Evolutionary conservation across 306 rosid species (phyloP).

Genomic region (Inga laurina): DNA sequence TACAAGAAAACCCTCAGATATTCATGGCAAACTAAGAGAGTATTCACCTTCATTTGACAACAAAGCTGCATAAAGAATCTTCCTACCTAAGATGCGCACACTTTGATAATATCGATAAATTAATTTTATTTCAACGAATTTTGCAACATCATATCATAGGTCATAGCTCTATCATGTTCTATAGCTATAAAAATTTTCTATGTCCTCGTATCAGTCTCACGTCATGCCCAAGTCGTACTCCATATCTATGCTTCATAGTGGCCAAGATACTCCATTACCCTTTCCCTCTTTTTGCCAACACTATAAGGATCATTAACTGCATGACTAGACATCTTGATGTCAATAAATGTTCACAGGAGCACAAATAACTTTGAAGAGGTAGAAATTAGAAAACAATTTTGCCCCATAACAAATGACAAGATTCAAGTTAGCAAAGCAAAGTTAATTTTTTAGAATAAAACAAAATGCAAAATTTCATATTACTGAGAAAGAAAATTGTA

Average conservation of each 20-base stretch:
- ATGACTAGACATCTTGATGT: not conserved
- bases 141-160: not conserved
- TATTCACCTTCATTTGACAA: not conserved
- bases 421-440: slow-evolving; percentile 7
- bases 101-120: not conserved
- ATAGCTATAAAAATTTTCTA: not conserved
- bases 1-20: not conserved
- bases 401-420: not conserved
- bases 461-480: slow-evolving; percentile 11
- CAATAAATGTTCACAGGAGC: not conserved
- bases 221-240: not conserved
- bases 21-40: not conserved
- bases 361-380: not conserved
- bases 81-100: not conserved
- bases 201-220: not conserved
- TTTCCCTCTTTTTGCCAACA: not conserved
- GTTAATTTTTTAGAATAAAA: slow-evolving; percentile 12
- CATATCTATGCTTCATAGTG: not conserved
- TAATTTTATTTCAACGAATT: not conserved
- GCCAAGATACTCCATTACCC: not conserved
- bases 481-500: not conserved
- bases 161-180: not conserved
- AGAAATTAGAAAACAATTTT: not conserved
- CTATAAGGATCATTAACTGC: not conserved
- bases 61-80: not conserved